These are phyloP conservation scores for Lolium rigidum DNA, from an alignment of 176 grass and related monocot genomes.

Conservation along the genomic window DNA sequence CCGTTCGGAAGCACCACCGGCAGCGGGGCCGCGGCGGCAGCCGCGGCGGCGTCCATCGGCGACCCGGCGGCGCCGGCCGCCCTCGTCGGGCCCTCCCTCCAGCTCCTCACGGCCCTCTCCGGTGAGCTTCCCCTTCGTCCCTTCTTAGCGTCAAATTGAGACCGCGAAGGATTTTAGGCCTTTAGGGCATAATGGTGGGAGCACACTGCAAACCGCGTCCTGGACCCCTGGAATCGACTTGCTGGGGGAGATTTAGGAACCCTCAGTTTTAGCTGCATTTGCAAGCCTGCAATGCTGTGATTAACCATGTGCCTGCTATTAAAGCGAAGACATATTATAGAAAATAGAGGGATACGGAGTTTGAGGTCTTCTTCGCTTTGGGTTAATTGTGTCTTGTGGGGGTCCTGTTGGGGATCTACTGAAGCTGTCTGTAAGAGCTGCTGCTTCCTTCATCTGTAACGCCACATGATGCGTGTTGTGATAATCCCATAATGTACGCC, in stretches of 20 bases:
- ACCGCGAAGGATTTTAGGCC: neutral
- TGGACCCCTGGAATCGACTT: neutral
- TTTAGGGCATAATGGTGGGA: slow-evolving; percentile 6
- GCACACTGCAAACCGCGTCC: neutral
- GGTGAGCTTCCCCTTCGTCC: slow-evolving; percentile 43
- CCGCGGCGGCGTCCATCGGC: slow-evolving; percentile 41
- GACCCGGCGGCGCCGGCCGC: slow-evolving; percentile 62
- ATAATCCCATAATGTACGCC: neutral
- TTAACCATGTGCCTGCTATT: neutral
- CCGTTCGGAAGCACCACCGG: slow-evolving; percentile 83
- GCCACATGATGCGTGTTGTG: neutral
- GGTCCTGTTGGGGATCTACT: neutral
- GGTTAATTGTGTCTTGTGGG: slow-evolving; percentile 11
- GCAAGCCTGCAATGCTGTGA: slow-evolving; percentile 8
- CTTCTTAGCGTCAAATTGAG: neutral
- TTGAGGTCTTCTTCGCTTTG: neutral
- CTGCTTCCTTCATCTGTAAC: neutral
- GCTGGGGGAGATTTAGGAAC: neutral
- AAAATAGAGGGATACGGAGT: too few relatives aligned
- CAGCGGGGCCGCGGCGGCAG: slow-evolving; percentile 41
- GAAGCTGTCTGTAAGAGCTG: neutral
- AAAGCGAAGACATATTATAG: neutral
- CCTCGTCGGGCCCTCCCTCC: slow-evolving; percentile 87
- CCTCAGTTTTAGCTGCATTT: neutral
- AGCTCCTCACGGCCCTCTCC: slow-evolving; percentile 63